phyloP scores from a whole-genome alignment of 2,329 filamentous ascomycete species.

The Beauveria scarabaeidicola region DNA sequence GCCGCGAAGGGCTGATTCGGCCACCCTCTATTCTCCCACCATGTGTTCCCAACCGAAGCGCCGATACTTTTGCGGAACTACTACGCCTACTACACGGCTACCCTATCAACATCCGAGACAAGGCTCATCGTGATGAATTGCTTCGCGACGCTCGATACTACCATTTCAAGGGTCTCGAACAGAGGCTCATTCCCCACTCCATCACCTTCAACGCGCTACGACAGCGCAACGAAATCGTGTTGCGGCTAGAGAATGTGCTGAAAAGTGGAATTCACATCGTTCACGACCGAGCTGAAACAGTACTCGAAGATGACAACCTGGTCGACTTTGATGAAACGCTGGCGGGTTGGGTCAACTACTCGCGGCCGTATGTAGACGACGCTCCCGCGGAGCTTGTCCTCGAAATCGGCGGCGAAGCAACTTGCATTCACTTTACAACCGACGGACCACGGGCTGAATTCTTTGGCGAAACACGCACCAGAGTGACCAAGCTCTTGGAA shows the following conservation, averaged over 20 bases:
- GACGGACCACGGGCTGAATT: conserved; percentile 55
- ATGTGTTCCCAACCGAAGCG: conserved; percentile 68
- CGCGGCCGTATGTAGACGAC: conserved; percentile 78
- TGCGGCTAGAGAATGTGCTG: conserved; percentile 79
- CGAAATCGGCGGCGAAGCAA: conserved; percentile 65
- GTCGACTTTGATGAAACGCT: conserved; percentile 20
- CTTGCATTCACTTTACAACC: conserved; percentile 41
- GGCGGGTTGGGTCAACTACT: conserved; percentile 61
- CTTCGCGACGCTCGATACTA: conserved; percentile 86
- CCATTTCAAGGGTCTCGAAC: conserved; percentile 85
- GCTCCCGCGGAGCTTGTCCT: conserved; percentile 64
- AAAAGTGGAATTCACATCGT: conserved; percentile 71
- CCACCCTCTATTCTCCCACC: conserved; percentile 83
- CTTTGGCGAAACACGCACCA: conserved; percentile 58
- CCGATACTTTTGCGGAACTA: conserved; percentile 77
- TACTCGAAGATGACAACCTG: not conserved
- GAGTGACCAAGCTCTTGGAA: conserved; percentile 66
- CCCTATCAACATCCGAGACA: conserved; percentile 64
- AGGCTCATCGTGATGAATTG: conserved; percentile 67
- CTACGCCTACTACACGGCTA: conserved; percentile 79
- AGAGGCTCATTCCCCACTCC: conserved; percentile 69
- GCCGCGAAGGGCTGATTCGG: conserved; percentile 68
- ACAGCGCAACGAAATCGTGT: conserved; percentile 62
- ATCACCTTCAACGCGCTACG: conserved; percentile 67
- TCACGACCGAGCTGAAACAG: conserved; percentile 30